Evolutionary conservation across 2,329 filamentous ascomycete species (phyloP).

Genomic region (Stagonosporopsis chrysanthemi): DNA sequence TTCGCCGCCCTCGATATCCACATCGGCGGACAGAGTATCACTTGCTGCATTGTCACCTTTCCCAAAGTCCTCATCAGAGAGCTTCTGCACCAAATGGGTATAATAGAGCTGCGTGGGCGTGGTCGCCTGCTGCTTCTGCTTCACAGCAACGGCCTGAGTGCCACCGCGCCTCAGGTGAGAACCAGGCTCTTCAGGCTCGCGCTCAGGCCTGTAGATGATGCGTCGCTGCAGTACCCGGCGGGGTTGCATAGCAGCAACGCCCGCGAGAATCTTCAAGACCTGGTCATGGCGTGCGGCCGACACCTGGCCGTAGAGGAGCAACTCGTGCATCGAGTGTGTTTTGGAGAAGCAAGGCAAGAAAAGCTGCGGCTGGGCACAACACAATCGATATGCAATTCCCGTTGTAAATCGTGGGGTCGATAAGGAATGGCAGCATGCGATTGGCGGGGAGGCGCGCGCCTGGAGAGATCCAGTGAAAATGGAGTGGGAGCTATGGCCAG

Average conservation of each 20-base stretch:
- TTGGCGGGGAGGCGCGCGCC: slow-evolving; percentile 31
- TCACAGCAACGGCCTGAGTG: slow-evolving; percentile 45
- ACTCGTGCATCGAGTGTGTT: slow-evolving; percentile 63
- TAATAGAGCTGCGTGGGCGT: slow-evolving; percentile 61
- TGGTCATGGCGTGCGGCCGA: slow-evolving; percentile 65
- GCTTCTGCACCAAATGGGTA: slow-evolving; percentile 58
- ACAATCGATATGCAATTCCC: slow-evolving; percentile 38
- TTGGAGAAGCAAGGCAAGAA: slow-evolving; percentile 6
- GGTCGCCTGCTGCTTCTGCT: slow-evolving; percentile 47
- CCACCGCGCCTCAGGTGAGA: slow-evolving; percentile 47
- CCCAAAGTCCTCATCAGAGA: slow-evolving; percentile 49
- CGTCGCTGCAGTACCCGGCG: slow-evolving; percentile 61
- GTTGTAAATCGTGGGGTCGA: slow-evolving; percentile 40
- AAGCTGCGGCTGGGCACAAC: slow-evolving; percentile 26
- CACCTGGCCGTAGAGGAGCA: slow-evolving; percentile 67
- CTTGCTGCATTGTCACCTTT: slow-evolving; percentile 19
- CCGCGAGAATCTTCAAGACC: slow-evolving; percentile 67
- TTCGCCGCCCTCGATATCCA: slow-evolving; percentile 29
- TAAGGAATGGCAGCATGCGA: slow-evolving; percentile 29
- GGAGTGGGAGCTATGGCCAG: slow-evolving; percentile 32
- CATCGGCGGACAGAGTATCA: slow-evolving; percentile 31
- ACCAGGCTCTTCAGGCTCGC: slow-evolving; percentile 53
- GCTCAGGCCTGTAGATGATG: slow-evolving; percentile 65
- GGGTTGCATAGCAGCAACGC: slow-evolving; percentile 68
- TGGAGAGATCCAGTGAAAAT: slow-evolving; percentile 26